A percentile compares a stretch with the other conserved stretches of the same genome.
Evolutionary conservation across 148 eudicot genomes (phyloP).

Genomic region (Chenopodium album): DNA sequence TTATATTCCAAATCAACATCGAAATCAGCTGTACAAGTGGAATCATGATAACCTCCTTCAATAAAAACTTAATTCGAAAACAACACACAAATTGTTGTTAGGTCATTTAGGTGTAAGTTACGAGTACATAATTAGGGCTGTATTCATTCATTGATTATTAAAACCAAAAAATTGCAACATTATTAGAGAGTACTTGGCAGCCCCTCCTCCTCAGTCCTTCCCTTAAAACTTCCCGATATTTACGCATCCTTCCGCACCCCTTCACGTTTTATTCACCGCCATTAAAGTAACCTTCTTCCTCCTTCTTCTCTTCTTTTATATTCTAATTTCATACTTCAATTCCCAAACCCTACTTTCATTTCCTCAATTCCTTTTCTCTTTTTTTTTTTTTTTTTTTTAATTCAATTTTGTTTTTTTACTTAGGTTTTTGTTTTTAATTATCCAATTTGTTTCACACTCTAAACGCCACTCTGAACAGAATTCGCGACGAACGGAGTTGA

Average conservation of each 20-base stretch:
- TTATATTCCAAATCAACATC: too few relatives aligned
- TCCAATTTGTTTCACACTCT: slow-evolving; percentile 9
- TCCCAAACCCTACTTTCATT: not conserved
- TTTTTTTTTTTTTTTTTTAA: not conserved
- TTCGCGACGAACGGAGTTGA: not conserved
- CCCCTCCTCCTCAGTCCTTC: not conserved
- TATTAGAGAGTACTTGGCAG: not conserved
- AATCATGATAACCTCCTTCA: too few relatives aligned
- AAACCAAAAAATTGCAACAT: too few relatives aligned
- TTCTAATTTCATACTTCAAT: not conserved
- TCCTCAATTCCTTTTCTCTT: not conserved
- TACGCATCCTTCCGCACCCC: slow-evolving; percentile 17
- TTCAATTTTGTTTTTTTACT: not conserved
- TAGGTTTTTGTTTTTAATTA: not conserved
- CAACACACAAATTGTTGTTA: too few relatives aligned
- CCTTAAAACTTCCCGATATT: slow-evolving; percentile 22
- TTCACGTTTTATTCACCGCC: slow-evolving; percentile 31
- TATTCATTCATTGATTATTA: too few relatives aligned
- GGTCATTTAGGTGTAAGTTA: too few relatives aligned
- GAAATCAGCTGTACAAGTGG: too few relatives aligned
- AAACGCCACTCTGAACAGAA: slow-evolving; percentile 6
- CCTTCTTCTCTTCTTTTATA: not conserved
- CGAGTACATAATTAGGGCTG: too few relatives aligned
- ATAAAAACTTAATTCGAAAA: too few relatives aligned
- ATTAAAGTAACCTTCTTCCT: slow-evolving; percentile 16